phyloP scores from a whole-genome alignment of 495 filamentous ascomycete species.

The Amniculicola lignicola region DNA sequence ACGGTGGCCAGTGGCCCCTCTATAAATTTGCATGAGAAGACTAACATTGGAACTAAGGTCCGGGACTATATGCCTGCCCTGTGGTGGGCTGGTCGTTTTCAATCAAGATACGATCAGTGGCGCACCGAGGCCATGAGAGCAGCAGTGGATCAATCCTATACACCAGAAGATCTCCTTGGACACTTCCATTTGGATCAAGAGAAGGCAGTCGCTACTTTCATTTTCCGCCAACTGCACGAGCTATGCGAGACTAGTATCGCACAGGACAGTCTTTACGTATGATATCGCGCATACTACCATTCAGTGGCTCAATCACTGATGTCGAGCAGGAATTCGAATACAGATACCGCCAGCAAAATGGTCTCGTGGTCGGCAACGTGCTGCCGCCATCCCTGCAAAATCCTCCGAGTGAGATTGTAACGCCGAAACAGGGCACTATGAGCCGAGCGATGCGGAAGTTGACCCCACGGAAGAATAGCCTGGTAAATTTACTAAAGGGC shows the following conservation, averaged over 20 bases:
- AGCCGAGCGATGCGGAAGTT: slow-evolving; percentile 24
- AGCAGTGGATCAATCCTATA: slow-evolving; percentile 11
- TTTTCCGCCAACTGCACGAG: slow-evolving; percentile 24
- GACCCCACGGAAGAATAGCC: slow-evolving; percentile 25
- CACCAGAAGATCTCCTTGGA: slow-evolving; percentile 4
- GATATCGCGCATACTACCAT: not conserved
- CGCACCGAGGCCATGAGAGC: slow-evolving; percentile 22
- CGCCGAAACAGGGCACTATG: slow-evolving; percentile 5
- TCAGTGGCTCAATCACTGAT: too few species aligned
- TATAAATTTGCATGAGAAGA: slow-evolving; percentile 4
- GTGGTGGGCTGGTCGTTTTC: slow-evolving; percentile 28
- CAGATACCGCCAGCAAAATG: slow-evolving; percentile 22
- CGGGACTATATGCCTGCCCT: slow-evolving; percentile 21
- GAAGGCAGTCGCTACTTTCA: slow-evolving; percentile 17
- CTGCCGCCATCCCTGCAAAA: not conserved
- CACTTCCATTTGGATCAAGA: slow-evolving; percentile 15
- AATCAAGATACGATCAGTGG: slow-evolving; percentile 23
- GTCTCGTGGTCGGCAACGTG: slow-evolving; percentile 4
- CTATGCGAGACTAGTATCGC: slow-evolving; percentile 12
- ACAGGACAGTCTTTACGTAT: slow-evolving; percentile 28
- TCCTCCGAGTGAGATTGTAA: slow-evolving; percentile 20
- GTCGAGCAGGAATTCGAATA: slow-evolving; percentile 25
- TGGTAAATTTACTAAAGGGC: slow-evolving; percentile 26
- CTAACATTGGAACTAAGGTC: slow-evolving; percentile 1
- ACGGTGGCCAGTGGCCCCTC: too few species aligned